Evolutionary conservation across 768 basidiomycete species (phyloP).

Genomic region (Boletus bicolor): DNA sequence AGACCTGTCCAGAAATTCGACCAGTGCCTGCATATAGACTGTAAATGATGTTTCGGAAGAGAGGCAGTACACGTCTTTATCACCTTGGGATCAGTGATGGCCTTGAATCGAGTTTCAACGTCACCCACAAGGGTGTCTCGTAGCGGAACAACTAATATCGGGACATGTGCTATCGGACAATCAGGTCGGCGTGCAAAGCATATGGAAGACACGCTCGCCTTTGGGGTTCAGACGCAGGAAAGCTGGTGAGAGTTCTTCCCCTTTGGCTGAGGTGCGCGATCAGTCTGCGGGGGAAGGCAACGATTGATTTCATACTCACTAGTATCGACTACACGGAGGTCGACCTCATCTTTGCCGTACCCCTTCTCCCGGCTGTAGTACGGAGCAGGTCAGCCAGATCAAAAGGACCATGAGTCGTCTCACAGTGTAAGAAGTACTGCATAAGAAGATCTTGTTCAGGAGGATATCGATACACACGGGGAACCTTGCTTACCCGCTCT

Average conservation of each 20-base stretch:
- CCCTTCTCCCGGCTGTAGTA: slow-evolving; percentile 69
- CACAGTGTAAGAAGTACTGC: slow-evolving; percentile 57
- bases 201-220: slow-evolving; percentile 38
- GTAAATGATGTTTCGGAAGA: not conserved
- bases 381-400: not conserved
- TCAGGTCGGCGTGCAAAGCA: slow-evolving; percentile 8
- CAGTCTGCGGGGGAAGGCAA: not conserved
- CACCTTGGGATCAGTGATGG: slow-evolving; percentile 70
- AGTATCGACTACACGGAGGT: slow-evolving; percentile 65
- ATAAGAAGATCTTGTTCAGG: slow-evolving; percentile 1
- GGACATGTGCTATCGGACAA: slow-evolving; percentile 60
- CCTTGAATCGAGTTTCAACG: slow-evolving; percentile 76
- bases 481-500: slow-evolving; percentile 48
- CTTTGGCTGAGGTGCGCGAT: slow-evolving; percentile 50
- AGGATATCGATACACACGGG: not conserved
- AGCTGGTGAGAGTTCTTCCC: slow-evolving; percentile 73
- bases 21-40: slow-evolving; percentile 50
- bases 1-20: slow-evolving; percentile 81
- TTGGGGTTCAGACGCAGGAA: slow-evolving; percentile 77
- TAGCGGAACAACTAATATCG: slow-evolving; percentile 82
- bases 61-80: not conserved
- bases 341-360: slow-evolving; percentile 73
- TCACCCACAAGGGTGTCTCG: slow-evolving; percentile 66
- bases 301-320: slow-evolving; percentile 33
- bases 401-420: slow-evolving; percentile 17